These are phyloP conservation scores for Silene vulgaris DNA, from an alignment of 179 eudicot genomes.

Conservation along the genomic window DNA sequence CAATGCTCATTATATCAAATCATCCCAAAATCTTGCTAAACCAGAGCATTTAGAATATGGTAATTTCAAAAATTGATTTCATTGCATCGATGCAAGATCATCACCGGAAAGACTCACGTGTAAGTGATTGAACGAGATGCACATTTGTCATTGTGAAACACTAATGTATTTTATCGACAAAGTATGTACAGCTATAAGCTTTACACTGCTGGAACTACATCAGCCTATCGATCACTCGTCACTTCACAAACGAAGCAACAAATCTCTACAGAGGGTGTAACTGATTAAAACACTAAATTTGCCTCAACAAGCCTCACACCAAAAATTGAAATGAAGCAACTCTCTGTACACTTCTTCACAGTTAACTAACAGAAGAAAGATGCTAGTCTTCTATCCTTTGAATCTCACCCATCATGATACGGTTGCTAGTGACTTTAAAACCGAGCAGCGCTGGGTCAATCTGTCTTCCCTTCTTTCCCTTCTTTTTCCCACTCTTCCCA, in stretches of 20 bases:
- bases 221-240: constrained; percentile 12
- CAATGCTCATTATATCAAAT: no score
- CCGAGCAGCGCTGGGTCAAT: constrained; percentile 95
- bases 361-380: neutral
- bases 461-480: constrained; percentile 89
- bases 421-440: constrained; percentile 94
- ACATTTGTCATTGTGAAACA: neutral
- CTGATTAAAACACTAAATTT: constrained; percentile 3
- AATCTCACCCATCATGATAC: constrained; percentile 99
- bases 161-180: constrained; percentile 5
- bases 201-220: constrained; percentile 25
- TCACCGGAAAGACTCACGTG: no score
- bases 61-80: no score
- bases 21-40: no score
- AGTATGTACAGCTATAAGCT: constrained; percentile 25
- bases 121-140: no score
- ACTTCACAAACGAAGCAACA: constrained; percentile 8
- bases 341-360: constrained; percentile 26
- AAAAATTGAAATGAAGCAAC: constrained; percentile 20
- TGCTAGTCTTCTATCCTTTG: constrained; percentile 69
- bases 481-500: constrained; percentile 67
- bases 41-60: no score
- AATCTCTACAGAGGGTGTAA: neutral
- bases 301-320: constrained; percentile 23
- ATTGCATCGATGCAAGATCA: no score